Base-by-base conservation (phyloP, 1,139 yeast species). In the Kazachstania sp. region DNA sequence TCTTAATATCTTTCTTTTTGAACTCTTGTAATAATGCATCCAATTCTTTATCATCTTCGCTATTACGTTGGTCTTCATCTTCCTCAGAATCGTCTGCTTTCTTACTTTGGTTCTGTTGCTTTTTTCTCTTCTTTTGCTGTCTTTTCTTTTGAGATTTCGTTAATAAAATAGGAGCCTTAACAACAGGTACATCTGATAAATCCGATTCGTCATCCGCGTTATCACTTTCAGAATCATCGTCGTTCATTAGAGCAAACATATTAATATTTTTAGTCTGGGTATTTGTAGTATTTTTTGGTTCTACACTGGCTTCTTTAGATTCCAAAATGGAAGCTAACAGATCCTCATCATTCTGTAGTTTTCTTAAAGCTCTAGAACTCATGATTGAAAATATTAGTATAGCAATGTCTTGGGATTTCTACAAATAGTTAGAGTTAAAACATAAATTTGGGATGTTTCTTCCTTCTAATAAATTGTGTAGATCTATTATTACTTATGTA, bases 361-460 rank as follows among this genome's bases (percentile, higher is more conserved):
- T 73, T 56, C 77, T 74, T 48, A 83, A 66, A 8, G 84, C 85
- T 60, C 88, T 73, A 2, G 84, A 78, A 70, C 88, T 81, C 92
- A 83, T 81, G 5, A 15, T 23, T 20, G 8, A 23, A 9, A 9
- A 2, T 7, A 2, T 7, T 23, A 4, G 8, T 23, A 9, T 4
- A 23, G 28, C 28, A 7, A 23, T 15, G 5, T 15, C 6, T 15
- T 15, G 19, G 11, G 19, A 18, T 13, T 32, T 9, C 11, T 30
- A 30, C 2, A 23, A 23, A 23, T 23, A 23, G 28, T 23, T 23
- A n/a, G n/a, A n/a, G n/a, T n/a, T n/a, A n/a, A n/a, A n/a, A 9
- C 6, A 23, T 23, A 4, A 4, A 2, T 23, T 2, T 23, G 28
- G 6, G 28, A 23, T 23, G 8, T 3, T 7, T 23, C 6, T 9